A percentile compares a stretch with the other conserved stretches of the same genome.
Conservation (phyloP, 305 asterid species). For the Solanum hybrid region DNA sequence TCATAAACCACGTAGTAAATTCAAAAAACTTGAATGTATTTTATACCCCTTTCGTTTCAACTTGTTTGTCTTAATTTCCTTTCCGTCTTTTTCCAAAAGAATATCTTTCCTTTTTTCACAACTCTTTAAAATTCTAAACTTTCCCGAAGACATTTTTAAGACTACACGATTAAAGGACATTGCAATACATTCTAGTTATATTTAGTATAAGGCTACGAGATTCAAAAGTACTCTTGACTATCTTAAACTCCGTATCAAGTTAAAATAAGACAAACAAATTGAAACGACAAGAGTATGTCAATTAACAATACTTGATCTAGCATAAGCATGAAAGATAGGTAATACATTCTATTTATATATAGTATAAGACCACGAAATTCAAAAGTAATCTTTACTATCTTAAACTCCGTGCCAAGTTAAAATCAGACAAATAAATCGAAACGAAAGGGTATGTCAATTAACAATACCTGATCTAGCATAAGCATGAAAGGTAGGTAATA, state of each 20-base stretch:
- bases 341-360: neutral
- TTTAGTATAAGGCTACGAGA: neutral
- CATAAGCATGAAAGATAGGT: slow-evolving; percentile 64
- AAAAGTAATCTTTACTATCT: neutral
- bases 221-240: neutral
- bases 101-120: neutral
- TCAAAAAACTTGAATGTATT: neutral
- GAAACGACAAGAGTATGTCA: neutral
- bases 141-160: neutral
- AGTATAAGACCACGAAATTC: neutral
- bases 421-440: neutral
- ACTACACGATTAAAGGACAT: neutral
- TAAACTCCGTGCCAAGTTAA: neutral
- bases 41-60: neutral
- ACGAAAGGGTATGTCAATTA: neutral
- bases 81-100: neutral
- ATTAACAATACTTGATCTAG: slow-evolving; percentile 41
- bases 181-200: neutral
- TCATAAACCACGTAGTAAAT: neutral
- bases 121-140: neutral
- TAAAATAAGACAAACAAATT: neutral
- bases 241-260: neutral
- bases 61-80: neutral
- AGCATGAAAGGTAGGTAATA: slow-evolving; percentile 56
- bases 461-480: slow-evolving; percentile 58